These are phyloP conservation scores for Eleusine coracana DNA, from an alignment of 176 grass and related monocot genomes.

Conservation along the genomic window DNA sequence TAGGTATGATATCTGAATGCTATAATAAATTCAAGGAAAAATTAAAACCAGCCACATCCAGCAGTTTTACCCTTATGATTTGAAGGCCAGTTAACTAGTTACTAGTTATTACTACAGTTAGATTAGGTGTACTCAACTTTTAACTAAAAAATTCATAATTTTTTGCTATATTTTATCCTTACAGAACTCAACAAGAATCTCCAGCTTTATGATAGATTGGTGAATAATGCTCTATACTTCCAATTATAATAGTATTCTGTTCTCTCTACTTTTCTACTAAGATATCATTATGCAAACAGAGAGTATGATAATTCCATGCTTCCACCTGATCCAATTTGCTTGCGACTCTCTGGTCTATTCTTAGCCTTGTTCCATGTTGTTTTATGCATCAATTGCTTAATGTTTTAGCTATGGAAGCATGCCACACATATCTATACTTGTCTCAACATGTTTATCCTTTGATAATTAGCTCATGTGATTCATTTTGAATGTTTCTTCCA, in stretches of 20 bases:
- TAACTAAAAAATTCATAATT: not conserved
- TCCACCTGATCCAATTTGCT: not conserved
- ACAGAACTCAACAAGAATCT: not conserved
- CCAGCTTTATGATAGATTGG: not conserved
- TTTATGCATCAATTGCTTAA: not conserved
- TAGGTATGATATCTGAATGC: not conserved
- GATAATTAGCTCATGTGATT: conserved; percentile 29
- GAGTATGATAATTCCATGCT: not conserved
- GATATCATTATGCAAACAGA: not conserved
- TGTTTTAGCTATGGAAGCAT: conserved; percentile 12
- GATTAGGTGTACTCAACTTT: not conserved
- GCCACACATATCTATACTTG: conserved; percentile 14
- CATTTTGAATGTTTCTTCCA: conserved; percentile 41
- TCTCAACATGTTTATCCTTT: conserved; percentile 5
- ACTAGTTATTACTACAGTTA: conserved; percentile 1
- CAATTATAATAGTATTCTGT: not conserved
- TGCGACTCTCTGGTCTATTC: not conserved
- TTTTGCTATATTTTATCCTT: not conserved
- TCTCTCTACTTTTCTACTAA: not conserved
- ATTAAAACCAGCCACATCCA: not conserved
- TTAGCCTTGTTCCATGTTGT: conserved; percentile 5
- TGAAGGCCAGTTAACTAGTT: not conserved
- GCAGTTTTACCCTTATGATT: not conserved
- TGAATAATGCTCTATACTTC: conserved; percentile 15
- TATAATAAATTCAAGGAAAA: conserved; percentile 5